phyloP scores from a whole-genome alignment of 768 basidiomycete genomes.

The Pleurotus cornucopiae region DNA sequence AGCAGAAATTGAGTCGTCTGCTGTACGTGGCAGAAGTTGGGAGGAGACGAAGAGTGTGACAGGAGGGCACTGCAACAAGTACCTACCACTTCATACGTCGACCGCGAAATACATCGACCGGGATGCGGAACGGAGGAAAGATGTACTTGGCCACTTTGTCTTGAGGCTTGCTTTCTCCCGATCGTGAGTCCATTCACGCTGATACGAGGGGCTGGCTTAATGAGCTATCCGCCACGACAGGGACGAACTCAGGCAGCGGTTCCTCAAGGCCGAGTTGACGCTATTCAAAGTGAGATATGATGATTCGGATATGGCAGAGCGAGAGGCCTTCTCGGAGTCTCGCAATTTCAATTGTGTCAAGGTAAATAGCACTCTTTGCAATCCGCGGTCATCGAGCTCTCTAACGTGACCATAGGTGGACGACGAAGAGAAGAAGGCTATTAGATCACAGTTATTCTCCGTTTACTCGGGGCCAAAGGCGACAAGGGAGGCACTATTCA shows the following conservation, averaged over 20 bases:
- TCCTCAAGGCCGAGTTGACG: conserved; percentile 83
- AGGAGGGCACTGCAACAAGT: conserved; percentile 60
- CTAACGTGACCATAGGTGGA: conserved; percentile 42
- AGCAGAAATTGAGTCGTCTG: conserved; percentile 87
- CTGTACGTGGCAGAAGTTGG: conserved; percentile 77
- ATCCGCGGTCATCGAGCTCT: neutral
- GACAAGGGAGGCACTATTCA: conserved; percentile 33
- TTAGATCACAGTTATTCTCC: conserved; percentile 43
- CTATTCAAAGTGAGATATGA: conserved; percentile 85
- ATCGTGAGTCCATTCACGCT: conserved; percentile 58
- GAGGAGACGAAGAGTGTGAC: conserved; percentile 72
- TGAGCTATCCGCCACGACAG: conserved; percentile 31
- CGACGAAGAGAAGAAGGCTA: conserved; percentile 46
- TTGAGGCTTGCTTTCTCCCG: conserved; percentile 92
- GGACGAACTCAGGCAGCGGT: conserved; percentile 85
- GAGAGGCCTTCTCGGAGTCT: conserved; percentile 59
- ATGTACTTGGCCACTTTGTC: conserved; percentile 92
- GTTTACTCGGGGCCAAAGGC: conserved; percentile 36
- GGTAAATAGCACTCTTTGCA: conserved; percentile 28
- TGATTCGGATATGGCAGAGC: conserved; percentile 50
- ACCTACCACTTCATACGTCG: conserved; percentile 66
- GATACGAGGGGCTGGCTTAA: too few species aligned
- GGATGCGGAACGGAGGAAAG: conserved; percentile 68
- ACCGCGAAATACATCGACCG: conserved; percentile 42
- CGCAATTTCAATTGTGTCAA: conserved; percentile 62